A percentile compares a stretch with the other conserved stretches of the same genome.
Evolutionary conservation across 1,284 basidiomycete genomes (phyloP).

Genomic region (Caloboletus inedulis): DNA sequence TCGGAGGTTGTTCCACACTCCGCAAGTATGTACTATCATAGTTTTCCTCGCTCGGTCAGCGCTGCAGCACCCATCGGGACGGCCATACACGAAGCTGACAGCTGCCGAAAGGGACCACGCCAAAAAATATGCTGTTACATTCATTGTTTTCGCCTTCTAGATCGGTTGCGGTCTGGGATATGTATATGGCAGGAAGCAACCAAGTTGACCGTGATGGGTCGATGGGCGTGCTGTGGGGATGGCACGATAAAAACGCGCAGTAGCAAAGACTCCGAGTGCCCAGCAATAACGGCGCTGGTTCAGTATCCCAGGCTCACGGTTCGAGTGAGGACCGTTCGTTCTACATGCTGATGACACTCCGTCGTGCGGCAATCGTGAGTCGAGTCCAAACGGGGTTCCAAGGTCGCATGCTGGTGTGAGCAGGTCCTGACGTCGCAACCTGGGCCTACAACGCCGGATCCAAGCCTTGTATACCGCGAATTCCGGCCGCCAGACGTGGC

Average conservation of each 20-base stretch:
- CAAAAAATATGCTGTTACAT: constrained; percentile 2
- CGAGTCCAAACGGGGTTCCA: constrained; percentile 13
- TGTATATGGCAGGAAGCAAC: constrained; percentile 8
- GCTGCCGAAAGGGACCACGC: constrained; percentile 7
- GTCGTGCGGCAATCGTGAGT: constrained; percentile 3
- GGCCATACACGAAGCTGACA: constrained; percentile 12
- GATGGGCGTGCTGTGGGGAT: constrained; percentile 19
- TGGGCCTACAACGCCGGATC: constrained; percentile 5
- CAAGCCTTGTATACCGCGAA: constrained; percentile 16
- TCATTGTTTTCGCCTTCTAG: constrained; percentile 18
- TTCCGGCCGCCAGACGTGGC: constrained; percentile 1
- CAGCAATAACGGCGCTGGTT: constrained; percentile 12
- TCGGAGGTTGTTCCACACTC: constrained; percentile 13
- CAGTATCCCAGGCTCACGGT: background rate
- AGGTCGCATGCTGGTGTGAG: no score
- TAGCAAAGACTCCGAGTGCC: constrained; percentile 10
- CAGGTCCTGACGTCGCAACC: background rate
- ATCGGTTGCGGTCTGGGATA: constrained; percentile 12
- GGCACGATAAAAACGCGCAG: constrained; percentile 6
- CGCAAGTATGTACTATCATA: constrained; percentile 8
- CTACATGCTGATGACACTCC: background rate
- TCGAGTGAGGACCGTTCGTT: no score
- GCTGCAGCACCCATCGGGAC: constrained; percentile 1
- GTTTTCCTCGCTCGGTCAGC: constrained; percentile 5
- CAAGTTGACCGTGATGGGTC: constrained; percentile 16